Evolutionary conservation across 1,139 yeast species (phyloP).

Genomic region (Hemisphaericaspora subhashii): DNA sequence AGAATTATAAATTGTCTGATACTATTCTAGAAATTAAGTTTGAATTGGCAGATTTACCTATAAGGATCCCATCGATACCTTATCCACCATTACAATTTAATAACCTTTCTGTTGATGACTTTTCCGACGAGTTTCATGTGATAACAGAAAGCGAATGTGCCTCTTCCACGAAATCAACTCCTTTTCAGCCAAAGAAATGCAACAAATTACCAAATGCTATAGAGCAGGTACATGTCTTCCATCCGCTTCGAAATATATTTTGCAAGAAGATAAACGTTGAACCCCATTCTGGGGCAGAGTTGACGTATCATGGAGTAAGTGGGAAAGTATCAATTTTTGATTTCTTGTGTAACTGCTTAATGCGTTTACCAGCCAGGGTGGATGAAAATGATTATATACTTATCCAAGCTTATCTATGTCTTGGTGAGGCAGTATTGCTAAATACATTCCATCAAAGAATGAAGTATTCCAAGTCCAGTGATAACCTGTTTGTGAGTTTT

Average conservation of each 20-base stretch:
- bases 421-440: slow-evolving; percentile 21
- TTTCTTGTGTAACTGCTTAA: slow-evolving; percentile 13
- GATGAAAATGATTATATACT: slow-evolving; percentile 5
- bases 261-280: slow-evolving; percentile 7
- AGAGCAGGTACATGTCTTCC: slow-evolving; percentile 5
- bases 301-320: slow-evolving; percentile 14
- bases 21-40: slow-evolving; percentile 23
- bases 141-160: slow-evolving; percentile 14
- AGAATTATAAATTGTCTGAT: neutral
- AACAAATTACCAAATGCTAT: slow-evolving; percentile 13
- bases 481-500: slow-evolving; percentile 6
- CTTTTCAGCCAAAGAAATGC: neutral
- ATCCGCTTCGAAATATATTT: slow-evolving; percentile 5
- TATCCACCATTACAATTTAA: slow-evolving; percentile 29
- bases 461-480: slow-evolving; percentile 2
- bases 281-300: slow-evolving; percentile 5
- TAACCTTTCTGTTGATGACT: slow-evolving; percentile 21
- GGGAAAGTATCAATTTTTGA: slow-evolving; percentile 15
- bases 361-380: slow-evolving; percentile 2
- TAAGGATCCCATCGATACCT: slow-evolving; percentile 22
- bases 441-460: slow-evolving; percentile 14
- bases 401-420: slow-evolving; percentile 15
- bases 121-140: slow-evolving; percentile 19
- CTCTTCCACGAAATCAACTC: neutral
- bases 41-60: slow-evolving; percentile 25